Evolutionary conservation across 1,284 basidiomycete genomes (phyloP).

Genomic region (Microbotryomycetes sp.): DNA sequence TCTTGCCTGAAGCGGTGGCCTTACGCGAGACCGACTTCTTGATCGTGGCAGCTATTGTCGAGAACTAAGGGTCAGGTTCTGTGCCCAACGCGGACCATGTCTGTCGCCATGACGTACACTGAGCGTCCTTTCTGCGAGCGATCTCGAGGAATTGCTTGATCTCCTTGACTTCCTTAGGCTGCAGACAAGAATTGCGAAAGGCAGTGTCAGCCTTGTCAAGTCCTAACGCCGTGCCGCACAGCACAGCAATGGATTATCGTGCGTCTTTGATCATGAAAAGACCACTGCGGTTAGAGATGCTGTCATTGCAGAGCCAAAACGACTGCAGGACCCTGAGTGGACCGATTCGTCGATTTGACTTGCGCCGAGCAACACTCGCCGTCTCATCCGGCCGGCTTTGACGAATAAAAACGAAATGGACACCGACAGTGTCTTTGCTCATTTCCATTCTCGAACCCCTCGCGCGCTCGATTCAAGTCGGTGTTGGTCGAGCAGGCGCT

Average conservation of each 20-base stretch:
- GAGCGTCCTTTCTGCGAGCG: slow-evolving; percentile 66
- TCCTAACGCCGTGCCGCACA: neutral
- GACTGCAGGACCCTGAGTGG: no score
- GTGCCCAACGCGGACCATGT: neutral
- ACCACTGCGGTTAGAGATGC: neutral
- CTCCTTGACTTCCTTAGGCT: slow-evolving; percentile 97
- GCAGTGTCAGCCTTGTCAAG: neutral
- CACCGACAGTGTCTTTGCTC: neutral
- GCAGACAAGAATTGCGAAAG: slow-evolving; percentile 8
- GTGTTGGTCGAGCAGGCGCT: neutral
- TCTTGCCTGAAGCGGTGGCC: slow-evolving; percentile 42
- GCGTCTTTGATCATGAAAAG: neutral
- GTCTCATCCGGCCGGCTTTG: neutral
- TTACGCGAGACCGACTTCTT: slow-evolving; percentile 34
- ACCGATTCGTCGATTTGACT: no score
- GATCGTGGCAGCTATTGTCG: slow-evolving; percentile 24
- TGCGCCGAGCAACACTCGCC: neutral
- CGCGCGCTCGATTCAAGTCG: no score
- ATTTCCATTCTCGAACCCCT: neutral
- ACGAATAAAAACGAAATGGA: neutral
- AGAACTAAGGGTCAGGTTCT: neutral
- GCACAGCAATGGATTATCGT: neutral
- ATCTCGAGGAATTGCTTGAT: slow-evolving; percentile 99
- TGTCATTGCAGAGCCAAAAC: no score
- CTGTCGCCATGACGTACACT: slow-evolving; percentile 44